Evolutionary conservation across 371 early-diverging fungal genomes (phyloP), one percentile per base, ranked within the genome.

Genomic region (Fennellomyces sp.): DNA sequence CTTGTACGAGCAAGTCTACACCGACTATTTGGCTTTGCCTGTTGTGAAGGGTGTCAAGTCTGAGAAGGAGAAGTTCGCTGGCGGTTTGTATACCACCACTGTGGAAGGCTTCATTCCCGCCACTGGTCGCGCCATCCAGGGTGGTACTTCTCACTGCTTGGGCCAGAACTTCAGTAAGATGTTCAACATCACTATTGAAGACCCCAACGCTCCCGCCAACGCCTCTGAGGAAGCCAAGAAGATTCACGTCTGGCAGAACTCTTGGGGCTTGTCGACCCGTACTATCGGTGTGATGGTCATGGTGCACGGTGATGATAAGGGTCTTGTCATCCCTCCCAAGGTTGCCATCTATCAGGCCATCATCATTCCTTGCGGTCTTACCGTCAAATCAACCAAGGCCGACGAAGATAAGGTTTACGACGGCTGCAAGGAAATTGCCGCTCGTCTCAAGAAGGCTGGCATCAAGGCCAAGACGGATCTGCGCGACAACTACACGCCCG

Each of bases 161-260:
- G 99, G 99, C 17, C 97, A 98, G 84, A 99, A 99, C 89, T 99
- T 99, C 76, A 88, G 96, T 51, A 98, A 97, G 80, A 99, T 99
- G 99, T 99, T 99, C 64, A 72, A 78, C 60, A 75, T 78, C 35
- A 69, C 66, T 25, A 75, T 76, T 13, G 82, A 81, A 42, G 78
- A 78, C 29, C 82, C 79, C 52, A 67, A 62, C 25, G 73, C 77
- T 26, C 69, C 76, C 48, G 66, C 69, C 27, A 68, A 64, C 36
- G 64, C 68, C 23, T 55, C 65, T 29, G 81, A 80, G 49, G 77
- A 76, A 58, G 72, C 73, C 66, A 76, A 78, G 66, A 78, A 78
- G 64, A 60, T 81, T 29, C 85, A 90, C 64, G 99, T 98, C 33
- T 99, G 96, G 94, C 99, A 99, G 81, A 99, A 99, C 85, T 99